Evolutionary conservation across 2,329 filamentous ascomycete species (phyloP).

Genomic region (Hypomyces perniciosus): DNA sequence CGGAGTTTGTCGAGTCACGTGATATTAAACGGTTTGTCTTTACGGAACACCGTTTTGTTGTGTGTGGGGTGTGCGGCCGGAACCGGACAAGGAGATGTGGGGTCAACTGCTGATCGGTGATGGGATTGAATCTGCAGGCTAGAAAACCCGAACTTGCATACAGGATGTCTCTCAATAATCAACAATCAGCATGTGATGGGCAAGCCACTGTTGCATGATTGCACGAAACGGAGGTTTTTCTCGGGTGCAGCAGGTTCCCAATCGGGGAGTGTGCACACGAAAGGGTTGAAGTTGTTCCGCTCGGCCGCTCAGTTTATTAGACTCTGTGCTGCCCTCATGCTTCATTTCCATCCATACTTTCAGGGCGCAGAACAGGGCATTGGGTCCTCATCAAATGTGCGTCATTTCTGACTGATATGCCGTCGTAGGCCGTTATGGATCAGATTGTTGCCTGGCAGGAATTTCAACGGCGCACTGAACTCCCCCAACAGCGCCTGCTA

Average conservation of each 20-base stretch:
- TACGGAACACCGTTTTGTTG: not conserved
- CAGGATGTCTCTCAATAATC: not conserved
- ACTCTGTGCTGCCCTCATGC: too few species aligned
- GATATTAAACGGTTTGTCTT: not conserved
- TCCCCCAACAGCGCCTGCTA: not conserved
- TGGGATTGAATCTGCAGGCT: too few species aligned
- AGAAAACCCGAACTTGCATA: too few species aligned
- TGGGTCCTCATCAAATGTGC: constrained; percentile 3
- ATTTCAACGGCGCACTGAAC: not conserved
- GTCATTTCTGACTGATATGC: constrained; percentile 11
- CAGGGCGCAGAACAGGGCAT: not conserved
- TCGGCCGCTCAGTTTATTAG: too few species aligned
- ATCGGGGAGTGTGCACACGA: too few species aligned
- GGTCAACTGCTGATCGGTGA: not conserved
- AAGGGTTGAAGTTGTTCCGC: too few species aligned
- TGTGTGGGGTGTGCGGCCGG: not conserved
- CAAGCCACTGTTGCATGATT: too few species aligned
- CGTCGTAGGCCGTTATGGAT: not conserved
- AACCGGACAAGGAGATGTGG: not conserved
- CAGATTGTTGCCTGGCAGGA: not conserved
- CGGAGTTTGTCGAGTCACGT: not conserved
- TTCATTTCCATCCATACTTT: too few species aligned
- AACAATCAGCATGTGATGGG: constrained; percentile 8
- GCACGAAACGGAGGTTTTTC: too few species aligned
- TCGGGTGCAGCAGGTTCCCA: too few species aligned